These are phyloP conservation scores for Arthrobotrys conoides DNA, from an alignment of 2,329 filamentous ascomycete species.

Conservation along the genomic window DNA sequence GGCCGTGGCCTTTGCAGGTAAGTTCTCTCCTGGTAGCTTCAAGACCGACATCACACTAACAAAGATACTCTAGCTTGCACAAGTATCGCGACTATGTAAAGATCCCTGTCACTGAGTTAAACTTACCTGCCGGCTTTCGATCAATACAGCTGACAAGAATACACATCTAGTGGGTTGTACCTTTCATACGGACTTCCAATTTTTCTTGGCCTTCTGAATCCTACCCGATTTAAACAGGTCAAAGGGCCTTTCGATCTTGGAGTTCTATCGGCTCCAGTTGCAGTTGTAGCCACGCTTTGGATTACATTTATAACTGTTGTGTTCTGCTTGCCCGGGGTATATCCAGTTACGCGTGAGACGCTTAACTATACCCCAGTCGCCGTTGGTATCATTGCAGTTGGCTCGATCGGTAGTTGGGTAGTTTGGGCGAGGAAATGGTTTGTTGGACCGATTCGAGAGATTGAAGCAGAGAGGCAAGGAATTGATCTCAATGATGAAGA, in stretches of 20 bases:
- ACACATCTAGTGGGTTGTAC: constrained; percentile 70
- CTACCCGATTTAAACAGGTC: constrained; percentile 69
- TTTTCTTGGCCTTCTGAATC: constrained; percentile 72
- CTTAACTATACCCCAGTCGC: constrained; percentile 75
- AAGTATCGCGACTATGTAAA: constrained; percentile 71
- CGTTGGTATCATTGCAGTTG: constrained; percentile 72
- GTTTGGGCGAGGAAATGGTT: constrained; percentile 73
- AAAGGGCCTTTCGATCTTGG: constrained; percentile 74
- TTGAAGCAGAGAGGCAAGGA: constrained; percentile 70
- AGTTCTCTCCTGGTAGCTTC: not conserved
- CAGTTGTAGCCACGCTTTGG: constrained; percentile 70
- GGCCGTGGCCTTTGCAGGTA: constrained; percentile 70
- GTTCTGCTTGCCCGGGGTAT: constrained; percentile 73
- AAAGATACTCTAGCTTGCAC: constrained; percentile 69
- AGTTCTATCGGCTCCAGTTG: constrained; percentile 69
- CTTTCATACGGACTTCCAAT: constrained; percentile 74
- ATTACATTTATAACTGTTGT: constrained; percentile 73
- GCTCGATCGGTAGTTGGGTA: constrained; percentile 70
- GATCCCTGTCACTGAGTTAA: not conserved
- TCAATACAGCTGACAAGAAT: constrained; percentile 11
- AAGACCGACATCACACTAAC: not conserved
- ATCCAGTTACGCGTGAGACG: constrained; percentile 73
- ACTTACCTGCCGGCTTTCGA: not conserved
- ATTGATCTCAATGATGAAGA: constrained; percentile 70
- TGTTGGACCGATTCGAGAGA: constrained; percentile 72